Evolutionary conservation across 2,329 filamentous ascomycete genomes (phyloP).

Genomic region (Plectosphaerella cucumerina): DNA sequence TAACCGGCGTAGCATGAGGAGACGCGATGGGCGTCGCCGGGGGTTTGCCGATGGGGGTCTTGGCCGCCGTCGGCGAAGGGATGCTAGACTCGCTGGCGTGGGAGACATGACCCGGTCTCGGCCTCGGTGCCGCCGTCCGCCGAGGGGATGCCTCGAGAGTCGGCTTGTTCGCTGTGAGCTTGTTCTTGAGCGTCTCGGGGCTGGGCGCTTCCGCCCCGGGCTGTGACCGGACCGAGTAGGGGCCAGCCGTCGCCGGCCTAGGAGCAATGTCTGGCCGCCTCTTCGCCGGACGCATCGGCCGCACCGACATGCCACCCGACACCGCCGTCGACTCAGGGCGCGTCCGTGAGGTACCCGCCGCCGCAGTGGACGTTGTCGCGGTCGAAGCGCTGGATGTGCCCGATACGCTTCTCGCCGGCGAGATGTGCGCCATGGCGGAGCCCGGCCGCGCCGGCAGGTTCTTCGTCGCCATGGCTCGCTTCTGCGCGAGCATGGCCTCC

Average conservation of each 20-base stretch:
- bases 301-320: slow-evolving; percentile 57
- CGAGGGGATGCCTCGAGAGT: slow-evolving; percentile 47
- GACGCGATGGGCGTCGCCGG: slow-evolving; percentile 24
- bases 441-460: slow-evolving; percentile 55
- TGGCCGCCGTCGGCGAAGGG: slow-evolving; percentile 36
- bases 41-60: slow-evolving; percentile 9
- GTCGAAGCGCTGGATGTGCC: slow-evolving; percentile 30
- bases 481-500: slow-evolving; percentile 81
- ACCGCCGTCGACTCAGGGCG: slow-evolving; percentile 37
- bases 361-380: slow-evolving; percentile 30
- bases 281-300: slow-evolving; percentile 58
- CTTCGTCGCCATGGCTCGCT: slow-evolving; percentile 53
- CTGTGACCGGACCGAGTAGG: slow-evolving; percentile 57
- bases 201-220: slow-evolving; percentile 37
- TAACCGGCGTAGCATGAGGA: slow-evolving; percentile 36
- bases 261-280: slow-evolving; percentile 53
- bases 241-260: slow-evolving; percentile 60
- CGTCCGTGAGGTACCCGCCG: slow-evolving; percentile 29
- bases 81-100: slow-evolving; percentile 48
- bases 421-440: slow-evolving; percentile 60
- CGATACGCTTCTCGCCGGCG: slow-evolving; percentile 28
- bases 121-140: slow-evolving; percentile 37
- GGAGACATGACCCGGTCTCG: slow-evolving; percentile 42
- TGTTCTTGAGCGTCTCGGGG: slow-evolving; percentile 42
- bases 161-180: slow-evolving; percentile 44